Percentiles rank a stretch among this genome's conserved stretches.
phyloP scores from a whole-genome alignment of 805 yeast species.

The Torulaspora delbrueckii region DNA sequence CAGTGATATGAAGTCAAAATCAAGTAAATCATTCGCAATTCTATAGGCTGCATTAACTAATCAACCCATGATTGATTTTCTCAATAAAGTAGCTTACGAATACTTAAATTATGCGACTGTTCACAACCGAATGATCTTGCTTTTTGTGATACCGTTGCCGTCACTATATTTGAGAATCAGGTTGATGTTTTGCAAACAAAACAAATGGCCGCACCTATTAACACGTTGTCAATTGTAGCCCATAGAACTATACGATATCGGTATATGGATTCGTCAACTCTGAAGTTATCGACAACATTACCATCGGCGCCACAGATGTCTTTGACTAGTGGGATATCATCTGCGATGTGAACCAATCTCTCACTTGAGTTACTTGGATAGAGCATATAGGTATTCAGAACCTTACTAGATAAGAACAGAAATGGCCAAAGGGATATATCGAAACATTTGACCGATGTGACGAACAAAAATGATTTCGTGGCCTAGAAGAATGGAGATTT shows the following conservation, averaged over 20 bases:
- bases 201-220: conserved; percentile 98
- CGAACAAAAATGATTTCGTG: conserved; percentile 83
- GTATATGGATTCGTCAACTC: conserved; percentile 80
- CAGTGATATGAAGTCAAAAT: no score
- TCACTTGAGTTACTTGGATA: conserved; percentile 86
- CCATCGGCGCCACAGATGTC: conserved; percentile 94
- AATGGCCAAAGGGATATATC: conserved; percentile 91
- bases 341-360: conserved; percentile 74
- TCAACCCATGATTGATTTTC: no score
- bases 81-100: background rate
- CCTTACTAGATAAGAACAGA: conserved; percentile 76
- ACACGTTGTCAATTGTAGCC: conserved; percentile 90
- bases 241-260: conserved; percentile 91
- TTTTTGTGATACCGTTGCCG: conserved; percentile 88
- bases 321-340: conserved; percentile 89
- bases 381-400: conserved; percentile 64
- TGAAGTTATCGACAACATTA: conserved; percentile 91
- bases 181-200: conserved; percentile 89
- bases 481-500: conserved; percentile 78
- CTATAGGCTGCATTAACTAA: no score
- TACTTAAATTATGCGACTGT: background rate
- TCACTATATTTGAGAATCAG: conserved; percentile 85
- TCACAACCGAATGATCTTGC: conserved; percentile 36
- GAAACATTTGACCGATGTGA: conserved; percentile 99
- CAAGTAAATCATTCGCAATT: no score